Base-by-base conservation (phyloP, 1,284 basidiomycete species). In the Leccinum fuscescens region DNA sequence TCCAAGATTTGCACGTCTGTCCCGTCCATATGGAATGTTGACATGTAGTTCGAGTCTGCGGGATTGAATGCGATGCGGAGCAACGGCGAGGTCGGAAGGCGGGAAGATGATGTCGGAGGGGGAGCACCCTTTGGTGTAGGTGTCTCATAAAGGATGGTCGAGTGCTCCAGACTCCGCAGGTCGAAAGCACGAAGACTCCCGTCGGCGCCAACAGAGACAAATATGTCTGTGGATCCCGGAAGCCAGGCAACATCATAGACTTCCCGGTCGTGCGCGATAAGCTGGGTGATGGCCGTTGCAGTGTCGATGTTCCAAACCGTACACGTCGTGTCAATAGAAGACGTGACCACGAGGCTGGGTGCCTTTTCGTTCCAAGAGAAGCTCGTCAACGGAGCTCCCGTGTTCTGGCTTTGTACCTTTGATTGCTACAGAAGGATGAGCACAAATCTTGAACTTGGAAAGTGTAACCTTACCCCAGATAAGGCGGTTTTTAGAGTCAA, bases 161-260 rank as follows among this genome's bases (percentile, higher is more conserved):
- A 98, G 76, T 99, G 97, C 74, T 99, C 97, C 51, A 99, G 82
- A 67, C 92, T 93, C 42, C 97, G 89, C 59, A 99, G 79, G 76
- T 99, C 97, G 73, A 99, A 99, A 7, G 97, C 96, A 54, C 97
- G 92, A 39, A 99, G 80, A 61, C 91, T 94, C 11, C 97, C 97
- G 72, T 99, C 97, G 12, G 96, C 97, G 24, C 97, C 97, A 20
- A 99, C 97, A 14, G 94, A 96, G 35, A 98, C 96, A 75, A 99
- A 99, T 65, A 98, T 96, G 74, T 99, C 96, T 4, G 93, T 92
- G 11, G 93, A 96, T n/a, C 90, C 87, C 2, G 97, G 97, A n/a
- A 98, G 86, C 96, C 97, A 98, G 46, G 94, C 95, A 54, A 96
- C 94, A 71, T 96, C 94, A 76, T 95, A 96, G 6, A 99, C 97